Conservation (phyloP, 2,329 filamentous ascomycete species). For the Pseudocercospora musae region DNA sequence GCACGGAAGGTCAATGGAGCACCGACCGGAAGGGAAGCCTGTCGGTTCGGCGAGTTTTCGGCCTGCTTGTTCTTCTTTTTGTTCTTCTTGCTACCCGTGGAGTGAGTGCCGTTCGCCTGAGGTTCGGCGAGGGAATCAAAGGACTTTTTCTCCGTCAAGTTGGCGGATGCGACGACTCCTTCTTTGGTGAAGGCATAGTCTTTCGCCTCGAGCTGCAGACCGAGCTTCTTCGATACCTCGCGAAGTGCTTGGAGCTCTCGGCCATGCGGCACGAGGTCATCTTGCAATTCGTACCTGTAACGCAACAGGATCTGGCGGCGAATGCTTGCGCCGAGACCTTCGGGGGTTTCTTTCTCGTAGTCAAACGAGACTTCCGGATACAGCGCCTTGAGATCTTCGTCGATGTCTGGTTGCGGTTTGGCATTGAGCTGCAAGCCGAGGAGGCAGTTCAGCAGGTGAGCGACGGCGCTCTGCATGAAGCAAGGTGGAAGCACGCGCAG, state of each 20-base stretch:
- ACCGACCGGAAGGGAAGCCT: conserved; percentile 44
- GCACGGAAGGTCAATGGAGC: conserved; percentile 65
- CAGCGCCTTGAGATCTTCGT: conserved; percentile 67
- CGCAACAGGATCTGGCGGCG: conserved; percentile 67
- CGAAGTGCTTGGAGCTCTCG: conserved; percentile 81
- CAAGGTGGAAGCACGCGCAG: conserved; percentile 75
- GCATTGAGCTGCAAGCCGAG: conserved; percentile 72
- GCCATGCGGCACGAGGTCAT: conserved; percentile 64
- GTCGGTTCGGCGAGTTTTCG: conserved; percentile 47
- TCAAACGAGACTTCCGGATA: conserved; percentile 79
- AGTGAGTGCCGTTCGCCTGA: conserved; percentile 34
- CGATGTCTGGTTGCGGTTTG: conserved; percentile 74
- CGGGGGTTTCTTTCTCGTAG: conserved; percentile 76
- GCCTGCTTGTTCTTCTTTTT: conserved; percentile 59
- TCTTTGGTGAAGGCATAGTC: conserved; percentile 65
- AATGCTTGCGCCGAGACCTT: conserved; percentile 66
- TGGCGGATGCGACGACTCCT: conserved; percentile 15
- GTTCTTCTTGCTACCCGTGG: conserved; percentile 41
- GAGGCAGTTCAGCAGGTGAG: conserved; percentile 91
- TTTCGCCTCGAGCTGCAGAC: conserved; percentile 80
- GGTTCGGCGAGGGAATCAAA: conserved; percentile 31
- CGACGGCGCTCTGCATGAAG: conserved; percentile 73
- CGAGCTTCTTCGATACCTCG: conserved; percentile 83
- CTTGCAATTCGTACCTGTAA: conserved; percentile 71
- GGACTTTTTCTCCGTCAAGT: conserved; percentile 29